Percentiles rank a stretch among this genome's conserved stretches.
Evolutionary conservation across 129 eudicot species (phyloP).

Genomic region (Arctium lappa): DNA sequence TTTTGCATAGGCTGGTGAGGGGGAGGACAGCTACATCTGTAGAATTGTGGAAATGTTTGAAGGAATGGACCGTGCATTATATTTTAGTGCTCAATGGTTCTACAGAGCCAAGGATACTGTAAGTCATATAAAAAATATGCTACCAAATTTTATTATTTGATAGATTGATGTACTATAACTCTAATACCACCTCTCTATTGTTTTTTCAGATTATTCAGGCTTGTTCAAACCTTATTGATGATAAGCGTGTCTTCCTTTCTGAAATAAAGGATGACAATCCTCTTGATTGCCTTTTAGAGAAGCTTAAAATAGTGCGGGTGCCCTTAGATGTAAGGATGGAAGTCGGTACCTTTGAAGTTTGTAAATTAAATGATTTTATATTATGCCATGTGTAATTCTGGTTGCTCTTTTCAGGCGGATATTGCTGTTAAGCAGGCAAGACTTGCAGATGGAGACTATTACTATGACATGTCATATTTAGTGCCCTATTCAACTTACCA

Average conservation of each 20-base stretch:
- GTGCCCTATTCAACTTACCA: constrained; percentile 58
- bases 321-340: constrained; percentile 47
- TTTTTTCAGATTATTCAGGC: constrained; percentile 49
- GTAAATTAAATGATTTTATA: not conserved
- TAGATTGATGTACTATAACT: not conserved
- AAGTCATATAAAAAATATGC: not conserved
- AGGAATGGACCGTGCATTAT: constrained; percentile 46
- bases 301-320: constrained; percentile 45
- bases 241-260: constrained; percentile 60
- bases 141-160: not conserved
- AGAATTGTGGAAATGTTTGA: constrained; percentile 75
- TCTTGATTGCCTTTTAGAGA: constrained; percentile 62
- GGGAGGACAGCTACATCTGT: constrained; percentile 51
- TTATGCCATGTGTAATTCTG: not conserved
- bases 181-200: not conserved
- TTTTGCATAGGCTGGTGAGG: constrained; percentile 48
- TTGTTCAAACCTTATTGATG: constrained; percentile 41
- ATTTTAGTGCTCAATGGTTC: constrained; percentile 77
- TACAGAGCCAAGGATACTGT: constrained; percentile 79
- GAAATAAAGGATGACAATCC: constrained; percentile 74
- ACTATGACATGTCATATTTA: constrained; percentile 61
- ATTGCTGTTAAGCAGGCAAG: constrained; percentile 17
- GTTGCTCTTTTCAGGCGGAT: constrained; percentile 41
- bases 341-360: not conserved
- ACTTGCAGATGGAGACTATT: constrained; percentile 44